Conservation (phyloP, 1,284 basidiomycete species). For the Ustilago trichophora region DNA sequence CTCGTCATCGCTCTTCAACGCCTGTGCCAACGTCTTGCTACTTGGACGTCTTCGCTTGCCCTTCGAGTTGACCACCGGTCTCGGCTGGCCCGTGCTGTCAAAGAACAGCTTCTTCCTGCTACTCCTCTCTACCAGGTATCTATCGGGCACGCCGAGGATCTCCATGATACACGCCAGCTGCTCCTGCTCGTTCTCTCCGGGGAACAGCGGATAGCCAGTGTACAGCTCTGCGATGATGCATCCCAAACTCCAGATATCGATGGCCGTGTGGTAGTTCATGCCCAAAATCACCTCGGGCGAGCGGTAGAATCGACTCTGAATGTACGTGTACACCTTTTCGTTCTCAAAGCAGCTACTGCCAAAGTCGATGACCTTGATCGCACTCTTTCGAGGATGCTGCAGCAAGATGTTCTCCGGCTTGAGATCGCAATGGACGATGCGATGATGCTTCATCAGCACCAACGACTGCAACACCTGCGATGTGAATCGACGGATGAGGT, state of each 20-base stretch:
- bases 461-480: slow-evolving; percentile 92
- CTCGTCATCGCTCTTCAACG: slow-evolving; percentile 87
- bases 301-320: slow-evolving; percentile 95
- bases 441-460: slow-evolving; percentile 91
- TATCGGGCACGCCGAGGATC: slow-evolving; percentile 92
- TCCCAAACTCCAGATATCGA: slow-evolving; percentile 97
- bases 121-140: slow-evolving; percentile 91
- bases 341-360: slow-evolving; percentile 98
- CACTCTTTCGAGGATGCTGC: slow-evolving; percentile 92
- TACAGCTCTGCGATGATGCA: slow-evolving; percentile 97
- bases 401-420: slow-evolving; percentile 99
- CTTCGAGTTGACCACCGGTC: slow-evolving; percentile 95
- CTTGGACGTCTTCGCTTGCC: slow-evolving; percentile 89
- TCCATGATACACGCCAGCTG: slow-evolving; percentile 99
- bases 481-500: slow-evolving; percentile 93
- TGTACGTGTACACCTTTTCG: slow-evolving; percentile 98
- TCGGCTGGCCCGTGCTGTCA: slow-evolving; percentile 88
- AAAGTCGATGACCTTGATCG: slow-evolving; percentile 98
- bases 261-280: slow-evolving; percentile 71
- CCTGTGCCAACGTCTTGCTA: slow-evolving; percentile 86
- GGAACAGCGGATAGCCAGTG: slow-evolving; percentile 99
- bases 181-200: slow-evolving; percentile 95
- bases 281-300: slow-evolving; percentile 76
- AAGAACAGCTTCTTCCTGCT: slow-evolving; percentile 95
- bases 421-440: slow-evolving; percentile 98